These are phyloP conservation scores for Leishmania mexicana DNA, from an alignment of 208 protist genomes.

Conservation along the genomic window DNA sequence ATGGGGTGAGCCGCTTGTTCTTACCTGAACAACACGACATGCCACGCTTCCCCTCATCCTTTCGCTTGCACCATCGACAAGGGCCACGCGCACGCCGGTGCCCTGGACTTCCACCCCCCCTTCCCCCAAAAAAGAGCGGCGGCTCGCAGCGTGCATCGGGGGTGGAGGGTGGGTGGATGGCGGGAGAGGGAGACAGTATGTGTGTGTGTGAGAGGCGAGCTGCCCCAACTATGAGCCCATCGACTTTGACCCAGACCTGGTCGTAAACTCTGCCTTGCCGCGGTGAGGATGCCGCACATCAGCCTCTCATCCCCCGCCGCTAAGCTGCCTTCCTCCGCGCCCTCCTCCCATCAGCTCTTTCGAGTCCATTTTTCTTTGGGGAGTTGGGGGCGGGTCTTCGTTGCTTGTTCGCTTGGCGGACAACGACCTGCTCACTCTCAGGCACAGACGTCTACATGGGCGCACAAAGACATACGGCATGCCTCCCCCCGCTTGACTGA, in stretches of 20 bases:
- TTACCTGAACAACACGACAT: not conserved
- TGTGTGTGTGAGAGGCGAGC: not conserved
- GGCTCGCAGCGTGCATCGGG: not conserved
- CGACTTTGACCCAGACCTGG: not conserved
- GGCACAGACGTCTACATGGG: not conserved
- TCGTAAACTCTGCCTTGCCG: not conserved
- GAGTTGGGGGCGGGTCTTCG: too few relatives aligned
- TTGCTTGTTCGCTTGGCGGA: too few relatives aligned
- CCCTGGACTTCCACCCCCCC: not conserved
- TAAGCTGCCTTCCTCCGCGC: not conserved
- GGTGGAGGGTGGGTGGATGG: conserved; percentile 5
- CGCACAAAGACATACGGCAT: not conserved
- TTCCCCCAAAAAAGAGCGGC: not conserved
- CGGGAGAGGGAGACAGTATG: not conserved
- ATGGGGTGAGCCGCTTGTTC: not conserved
- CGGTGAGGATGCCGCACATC: not conserved
- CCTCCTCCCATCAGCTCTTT: not conserved
- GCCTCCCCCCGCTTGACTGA: not conserved
- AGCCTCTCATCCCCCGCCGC: not conserved
- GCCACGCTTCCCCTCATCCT: not conserved
- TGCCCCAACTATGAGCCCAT: not conserved
- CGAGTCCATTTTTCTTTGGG: too few relatives aligned
- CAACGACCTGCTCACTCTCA: too few relatives aligned
- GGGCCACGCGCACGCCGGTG: not conserved
- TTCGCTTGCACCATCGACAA: not conserved